Base-by-base conservation (phyloP, 345 rosid species). In the Reutealis trisperma region DNA sequence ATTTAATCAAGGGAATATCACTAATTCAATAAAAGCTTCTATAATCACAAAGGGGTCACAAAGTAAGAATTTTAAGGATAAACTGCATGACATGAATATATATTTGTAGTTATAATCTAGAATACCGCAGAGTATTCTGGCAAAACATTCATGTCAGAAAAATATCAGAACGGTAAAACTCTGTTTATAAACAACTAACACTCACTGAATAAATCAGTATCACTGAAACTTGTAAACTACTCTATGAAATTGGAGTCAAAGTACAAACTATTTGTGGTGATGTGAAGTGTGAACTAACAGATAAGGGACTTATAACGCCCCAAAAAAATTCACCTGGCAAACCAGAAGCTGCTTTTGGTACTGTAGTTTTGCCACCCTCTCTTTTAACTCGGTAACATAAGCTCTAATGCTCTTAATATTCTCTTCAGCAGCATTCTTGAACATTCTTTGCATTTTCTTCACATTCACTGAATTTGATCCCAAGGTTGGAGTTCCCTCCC, bases 261-360 rank as follows among this genome's bases (percentile, higher is more conserved):
- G 41, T n/a, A 11, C 15, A 41, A n/a, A 41, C 10, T 27, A 24
- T 22, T 55, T 45, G 32, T 6, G 37, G 64, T 16, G 73, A 72
- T 27, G 24, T 1, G 5, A 44, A 67, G 27, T 24, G 58, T 25
- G 16, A 22, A 44, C 27, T 21, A 52, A 10, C 32, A 18, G 18
- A 49, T 5, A 19, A 52, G 57, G 18, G 27, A 16, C 6, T 52
- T 52, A 2, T 54, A 63, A 57, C 30, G 19, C 18, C 73, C 14
- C 37, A 4, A 25, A n/a, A 24, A 74, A 60, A 67, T 74, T 84
- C 65, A 95, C 99, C 93, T 95, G 97, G 83, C 98, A 95, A 86
- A 95, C 98, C 52, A 95, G 86, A 78, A 95, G 99, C 86, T 93
- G 98, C 83, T 95, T 95, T 84, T 95, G 99, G 75, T 95, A 95